Percentiles rank a stretch among this genome's conserved stretches.
Evolutionary conservation across 495 filamentous ascomycete species (phyloP).

Genomic region (Lentithecium fluviatile): DNA sequence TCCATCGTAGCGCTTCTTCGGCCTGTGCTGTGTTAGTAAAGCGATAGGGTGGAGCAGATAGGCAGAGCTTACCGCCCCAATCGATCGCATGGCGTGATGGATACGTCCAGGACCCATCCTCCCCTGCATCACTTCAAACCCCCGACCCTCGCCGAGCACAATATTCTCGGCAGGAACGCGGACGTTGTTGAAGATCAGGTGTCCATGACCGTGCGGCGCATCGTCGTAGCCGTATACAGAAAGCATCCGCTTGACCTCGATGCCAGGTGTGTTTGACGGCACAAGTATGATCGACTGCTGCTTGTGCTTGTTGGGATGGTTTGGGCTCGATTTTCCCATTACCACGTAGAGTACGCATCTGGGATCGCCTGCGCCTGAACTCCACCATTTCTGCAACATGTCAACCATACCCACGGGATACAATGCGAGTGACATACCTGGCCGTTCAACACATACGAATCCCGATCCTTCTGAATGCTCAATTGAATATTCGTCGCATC

Average conservation of each 20-base stretch:
- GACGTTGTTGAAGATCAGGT: conserved; percentile 79
- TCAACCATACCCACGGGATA: neutral
- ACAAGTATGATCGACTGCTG: conserved; percentile 91
- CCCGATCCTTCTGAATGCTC: conserved; percentile 73
- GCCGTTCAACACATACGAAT: conserved; percentile 83
- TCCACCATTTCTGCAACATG: conserved; percentile 86
- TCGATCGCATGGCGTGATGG: conserved; percentile 89
- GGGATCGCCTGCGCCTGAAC: conserved; percentile 84
- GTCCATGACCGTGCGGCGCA: conserved; percentile 88
- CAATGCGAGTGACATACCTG: conserved; percentile 52
- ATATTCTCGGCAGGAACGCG: conserved; percentile 75
- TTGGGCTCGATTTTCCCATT: conserved; percentile 80
- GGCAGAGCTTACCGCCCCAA: conserved; percentile 58
- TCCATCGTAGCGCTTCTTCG: conserved; percentile 81
- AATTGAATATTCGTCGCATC: conserved; percentile 88
- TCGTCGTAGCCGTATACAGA: conserved; percentile 92
- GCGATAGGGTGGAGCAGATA: neutral
- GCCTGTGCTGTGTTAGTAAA: conserved; percentile 46
- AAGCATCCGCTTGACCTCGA: conserved; percentile 82
- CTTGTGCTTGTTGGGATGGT: conserved; percentile 70
- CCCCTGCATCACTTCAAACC: conserved; percentile 97
- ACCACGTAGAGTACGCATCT: conserved; percentile 87
- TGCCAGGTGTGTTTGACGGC: conserved; percentile 68
- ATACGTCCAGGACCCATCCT: conserved; percentile 88
- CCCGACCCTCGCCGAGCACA: conserved; percentile 83